phyloP scores from a whole-genome alignment of 148 eudicot species.

The Fagopyrum tataricum region DNA sequence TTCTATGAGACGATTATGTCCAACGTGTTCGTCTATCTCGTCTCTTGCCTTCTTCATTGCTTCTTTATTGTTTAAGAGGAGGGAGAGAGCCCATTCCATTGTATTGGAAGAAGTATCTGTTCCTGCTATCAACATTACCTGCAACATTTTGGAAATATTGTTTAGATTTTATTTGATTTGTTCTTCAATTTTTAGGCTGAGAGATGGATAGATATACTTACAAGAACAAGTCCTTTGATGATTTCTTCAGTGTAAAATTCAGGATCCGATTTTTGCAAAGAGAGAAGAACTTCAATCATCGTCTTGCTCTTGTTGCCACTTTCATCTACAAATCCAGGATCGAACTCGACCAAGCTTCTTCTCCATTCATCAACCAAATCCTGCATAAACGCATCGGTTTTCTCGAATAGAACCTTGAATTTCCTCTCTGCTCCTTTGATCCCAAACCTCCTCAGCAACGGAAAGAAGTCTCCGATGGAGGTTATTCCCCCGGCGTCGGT shows the following conservation, averaged over 20 bases:
- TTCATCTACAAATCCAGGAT: background rate
- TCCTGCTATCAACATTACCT: slow-evolving; percentile 14
- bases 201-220: background rate
- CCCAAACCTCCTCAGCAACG: background rate
- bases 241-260: too few relatives aligned
- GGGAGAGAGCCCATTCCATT: slow-evolving; percentile 31
- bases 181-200: background rate
- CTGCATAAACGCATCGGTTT: background rate
- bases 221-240: too few relatives aligned
- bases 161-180: too few relatives aligned
- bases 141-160: background rate
- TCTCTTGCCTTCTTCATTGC: slow-evolving; percentile 23
- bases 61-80: slow-evolving; percentile 30
- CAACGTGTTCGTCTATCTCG: slow-evolving; percentile 24
- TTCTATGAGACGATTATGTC: slow-evolving; percentile 18
- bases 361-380: too few relatives aligned
- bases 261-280: too few relatives aligned
- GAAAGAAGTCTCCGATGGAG: too few relatives aligned
- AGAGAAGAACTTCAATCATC: background rate
- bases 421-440: background rate
- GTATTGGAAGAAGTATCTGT: slow-evolving; percentile 31
- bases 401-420: slow-evolving; percentile 1
- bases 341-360: too few relatives aligned
- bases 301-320: background rate
- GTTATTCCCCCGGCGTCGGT: too few relatives aligned